These are phyloP conservation scores for Talaromyces sp. DNA, from an alignment of 2,329 filamentous ascomycete genomes.

Conservation along the genomic window DNA sequence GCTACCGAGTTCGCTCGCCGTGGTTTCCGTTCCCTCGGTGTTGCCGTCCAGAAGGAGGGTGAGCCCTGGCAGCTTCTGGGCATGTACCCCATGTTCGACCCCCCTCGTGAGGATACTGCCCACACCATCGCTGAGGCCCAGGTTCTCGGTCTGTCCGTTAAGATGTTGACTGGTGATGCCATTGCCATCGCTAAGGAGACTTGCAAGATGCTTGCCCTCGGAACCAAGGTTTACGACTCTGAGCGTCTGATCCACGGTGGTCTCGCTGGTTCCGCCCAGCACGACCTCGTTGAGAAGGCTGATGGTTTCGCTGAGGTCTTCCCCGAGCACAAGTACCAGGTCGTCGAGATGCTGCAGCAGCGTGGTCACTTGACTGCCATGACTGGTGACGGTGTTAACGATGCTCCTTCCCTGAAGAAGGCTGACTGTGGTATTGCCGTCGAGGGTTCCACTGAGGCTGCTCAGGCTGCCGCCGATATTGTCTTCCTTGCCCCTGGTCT, in stretches of 20 bases:
- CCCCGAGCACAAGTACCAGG: constrained; percentile 76
- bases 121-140: constrained; percentile 77
- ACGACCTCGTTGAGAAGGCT: constrained; percentile 75
- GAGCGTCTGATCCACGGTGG: constrained; percentile 76
- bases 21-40: constrained; percentile 79
- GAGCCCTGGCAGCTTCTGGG: constrained; percentile 73
- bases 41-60: constrained; percentile 76
- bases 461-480: constrained; percentile 72
- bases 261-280: constrained; percentile 71
- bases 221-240: constrained; percentile 81
- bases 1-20: constrained; percentile 74
- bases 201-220: constrained; percentile 78
- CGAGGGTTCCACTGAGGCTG: constrained; percentile 71
- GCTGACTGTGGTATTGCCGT: constrained; percentile 75
- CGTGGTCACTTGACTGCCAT: constrained; percentile 73
- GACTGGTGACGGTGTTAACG: constrained; percentile 77
- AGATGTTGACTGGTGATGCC: constrained; percentile 81
- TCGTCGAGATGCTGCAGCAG: constrained; percentile 75
- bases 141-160: constrained; percentile 74
- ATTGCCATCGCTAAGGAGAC: constrained; percentile 80
- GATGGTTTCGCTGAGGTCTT: constrained; percentile 76
- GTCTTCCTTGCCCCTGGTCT: constrained; percentile 75
- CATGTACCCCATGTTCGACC: constrained; percentile 80
- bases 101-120: constrained; percentile 74
- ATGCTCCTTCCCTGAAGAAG: constrained; percentile 73